Evolutionary conservation across 139 green algal species (phyloP), one percentile per base, ranked within the genome.

Genomic region (Bryopsis sp.): DNA sequence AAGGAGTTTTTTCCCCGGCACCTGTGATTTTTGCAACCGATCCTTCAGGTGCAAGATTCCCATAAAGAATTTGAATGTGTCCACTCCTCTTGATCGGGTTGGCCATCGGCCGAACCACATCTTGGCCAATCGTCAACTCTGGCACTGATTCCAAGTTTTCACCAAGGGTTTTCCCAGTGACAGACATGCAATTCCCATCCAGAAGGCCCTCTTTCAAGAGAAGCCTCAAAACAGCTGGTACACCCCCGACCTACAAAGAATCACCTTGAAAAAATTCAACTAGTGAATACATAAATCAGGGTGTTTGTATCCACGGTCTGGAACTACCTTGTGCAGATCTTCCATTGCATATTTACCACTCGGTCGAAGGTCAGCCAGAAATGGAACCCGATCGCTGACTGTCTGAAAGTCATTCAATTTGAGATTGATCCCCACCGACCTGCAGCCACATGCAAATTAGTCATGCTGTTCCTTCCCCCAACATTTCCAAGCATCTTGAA

Each of bases 1-100:
- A n/a, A n/a, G n/a, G n/a, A n/a, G n/a, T n/a, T 19, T 11, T 26
- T 11, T 26, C 11, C 11, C 15, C 19, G 43, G 84, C 76, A 70
- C 93, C 93, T 0, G 93, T 99, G 80, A 98, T 99, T 84, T 99
- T 99, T 31, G 87, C 93, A 34, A 99, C 93, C 31, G 81, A 91
- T 34, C 94, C 94, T 68, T 92, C 86, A 6, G 91, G 91, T 0
- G 89, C 86, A 19, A 54, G 19, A 19, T 54, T 54, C 15, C 43
- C 43, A 19, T 19, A 19, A 11, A 54, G 11, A 19, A 54, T 54
- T 11, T 19, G 43, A 19, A 54, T 54, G 43, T 54, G 43, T 11
- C 43, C 43, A 19, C 15, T 54, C 19, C 19, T 19, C 79, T 97
- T 98, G 81, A 98, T 96, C 67, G 93, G 92, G 22, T 64, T 76